phyloP scores from a whole-genome alignment of 805 yeast species.

The Naumovozyma castellii region DNA sequence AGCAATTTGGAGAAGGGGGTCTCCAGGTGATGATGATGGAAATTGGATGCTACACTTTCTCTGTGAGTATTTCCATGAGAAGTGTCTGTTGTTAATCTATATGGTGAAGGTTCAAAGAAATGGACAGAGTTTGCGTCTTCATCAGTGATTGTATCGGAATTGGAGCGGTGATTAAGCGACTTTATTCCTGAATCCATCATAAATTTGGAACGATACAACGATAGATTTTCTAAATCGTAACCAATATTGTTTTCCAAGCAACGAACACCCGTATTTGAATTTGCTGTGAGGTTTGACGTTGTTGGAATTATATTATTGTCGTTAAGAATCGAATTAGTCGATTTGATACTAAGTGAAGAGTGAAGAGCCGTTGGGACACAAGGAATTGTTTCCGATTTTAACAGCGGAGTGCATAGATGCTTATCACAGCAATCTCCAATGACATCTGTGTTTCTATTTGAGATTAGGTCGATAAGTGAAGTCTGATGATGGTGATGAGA shows the following conservation, averaged over 20 bases:
- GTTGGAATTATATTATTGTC: not conserved
- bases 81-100: constrained; percentile 4
- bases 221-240: constrained; percentile 29
- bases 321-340: not conserved
- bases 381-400: constrained; percentile 7
- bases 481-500: not conserved
- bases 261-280: constrained; percentile 7
- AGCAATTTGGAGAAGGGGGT: constrained; percentile 71
- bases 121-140: not conserved
- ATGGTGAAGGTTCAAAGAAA: not conserved
- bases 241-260: constrained; percentile 30
- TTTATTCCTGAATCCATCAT: constrained; percentile 2
- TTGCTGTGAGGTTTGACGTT: not conserved
- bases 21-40: constrained; percentile 70
- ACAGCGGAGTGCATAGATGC: constrained; percentile 12
- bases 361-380: constrained; percentile 7
- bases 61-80: not conserved
- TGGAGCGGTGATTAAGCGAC: not conserved
- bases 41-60: not conserved
- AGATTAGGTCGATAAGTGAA: constrained; percentile 12
- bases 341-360: not conserved
- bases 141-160: not conserved
- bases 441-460: constrained; percentile 5
- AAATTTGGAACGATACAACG: constrained; percentile 26
- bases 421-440: constrained; percentile 8